Percentiles rank a stretch among this genome's conserved stretches.
phyloP scores from a whole-genome alignment of 164 flowering plant species.

The Hamamelis virginiana region DNA sequence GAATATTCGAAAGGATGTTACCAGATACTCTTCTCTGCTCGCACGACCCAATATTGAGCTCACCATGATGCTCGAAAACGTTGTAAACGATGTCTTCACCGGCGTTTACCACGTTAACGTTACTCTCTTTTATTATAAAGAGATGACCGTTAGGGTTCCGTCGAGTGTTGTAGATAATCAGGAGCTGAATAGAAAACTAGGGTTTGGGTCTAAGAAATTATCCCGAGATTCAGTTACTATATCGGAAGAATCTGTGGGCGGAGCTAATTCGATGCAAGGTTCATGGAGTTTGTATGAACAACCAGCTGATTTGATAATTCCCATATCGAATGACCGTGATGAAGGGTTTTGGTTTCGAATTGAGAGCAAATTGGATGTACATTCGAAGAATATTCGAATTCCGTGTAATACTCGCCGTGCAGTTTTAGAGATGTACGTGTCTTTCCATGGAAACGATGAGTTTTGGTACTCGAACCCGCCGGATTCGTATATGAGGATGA shows the following conservation, averaged over 20 bases:
- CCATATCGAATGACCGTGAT: conserved; percentile 39
- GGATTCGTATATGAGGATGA: conserved; percentile 47
- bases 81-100: conserved; percentile 61
- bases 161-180: background rate
- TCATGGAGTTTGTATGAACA: conserved; percentile 7
- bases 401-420: conserved; percentile 51
- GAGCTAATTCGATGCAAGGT: background rate
- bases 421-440: conserved; percentile 68
- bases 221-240: no score
- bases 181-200: conserved; percentile 8
- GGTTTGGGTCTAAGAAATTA: no score
- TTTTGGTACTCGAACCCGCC: conserved; percentile 95
- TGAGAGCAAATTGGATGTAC: conserved; percentile 36
- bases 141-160: conserved; percentile 12
- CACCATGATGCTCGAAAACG: conserved; percentile 79
- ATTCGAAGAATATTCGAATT: conserved; percentile 37
- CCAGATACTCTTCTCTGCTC: conserved; percentile 65
- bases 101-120: conserved; percentile 67
- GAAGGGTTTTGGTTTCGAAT: conserved; percentile 71
- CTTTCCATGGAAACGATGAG: conserved; percentile 82
- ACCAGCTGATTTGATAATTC: conserved; percentile 77
- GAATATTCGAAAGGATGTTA: conserved; percentile 75
- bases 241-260: background rate
- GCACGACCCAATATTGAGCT: conserved; percentile 35
- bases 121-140: conserved; percentile 39